These are phyloP conservation scores for Alternaria consortialis DNA, from an alignment of 2,329 filamentous ascomycete species.

Conservation along the genomic window DNA sequence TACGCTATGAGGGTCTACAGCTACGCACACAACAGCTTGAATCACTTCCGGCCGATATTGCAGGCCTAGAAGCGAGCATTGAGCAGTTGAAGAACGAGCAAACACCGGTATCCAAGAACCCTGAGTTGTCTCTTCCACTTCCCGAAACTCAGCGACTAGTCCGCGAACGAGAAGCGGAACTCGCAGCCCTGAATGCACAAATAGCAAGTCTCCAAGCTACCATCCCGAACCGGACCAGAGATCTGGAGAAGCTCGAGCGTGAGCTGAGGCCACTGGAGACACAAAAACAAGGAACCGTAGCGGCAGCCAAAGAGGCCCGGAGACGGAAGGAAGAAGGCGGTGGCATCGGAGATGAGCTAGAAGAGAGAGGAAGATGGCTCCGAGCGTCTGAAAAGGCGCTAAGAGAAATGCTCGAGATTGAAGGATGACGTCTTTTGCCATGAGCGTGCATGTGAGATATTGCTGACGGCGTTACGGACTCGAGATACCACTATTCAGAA, in stretches of 20 bases:
- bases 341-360: conserved; percentile 75
- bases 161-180: conserved; percentile 52
- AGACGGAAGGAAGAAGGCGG: conserved; percentile 71
- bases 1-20: conserved; percentile 64
- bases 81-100: conserved; percentile 54
- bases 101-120: conserved; percentile 47
- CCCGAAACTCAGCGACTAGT: conserved; percentile 55
- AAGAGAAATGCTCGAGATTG: conserved; percentile 69
- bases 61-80: conserved; percentile 61
- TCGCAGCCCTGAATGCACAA: conserved; percentile 54
- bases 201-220: conserved; percentile 64
- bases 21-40: conserved; percentile 62
- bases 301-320: conserved; percentile 75
- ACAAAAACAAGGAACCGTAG: conserved; percentile 70
- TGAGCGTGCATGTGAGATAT: not conserved
- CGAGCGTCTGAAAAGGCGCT: conserved; percentile 72
- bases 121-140: conserved; percentile 55
- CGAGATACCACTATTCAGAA: conserved; percentile 23
- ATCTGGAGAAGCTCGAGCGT: conserved; percentile 71
- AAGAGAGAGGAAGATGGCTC: conserved; percentile 79
- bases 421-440: conserved; percentile 34
- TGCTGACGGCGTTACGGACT: conserved; percentile 17
- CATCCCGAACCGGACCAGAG: conserved; percentile 71
- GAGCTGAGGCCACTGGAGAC: conserved; percentile 75
- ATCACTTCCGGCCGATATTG: conserved; percentile 62